Conservation (phyloP, 352 stramenopile genomes). For the Pythium scleroteichum region DNA sequence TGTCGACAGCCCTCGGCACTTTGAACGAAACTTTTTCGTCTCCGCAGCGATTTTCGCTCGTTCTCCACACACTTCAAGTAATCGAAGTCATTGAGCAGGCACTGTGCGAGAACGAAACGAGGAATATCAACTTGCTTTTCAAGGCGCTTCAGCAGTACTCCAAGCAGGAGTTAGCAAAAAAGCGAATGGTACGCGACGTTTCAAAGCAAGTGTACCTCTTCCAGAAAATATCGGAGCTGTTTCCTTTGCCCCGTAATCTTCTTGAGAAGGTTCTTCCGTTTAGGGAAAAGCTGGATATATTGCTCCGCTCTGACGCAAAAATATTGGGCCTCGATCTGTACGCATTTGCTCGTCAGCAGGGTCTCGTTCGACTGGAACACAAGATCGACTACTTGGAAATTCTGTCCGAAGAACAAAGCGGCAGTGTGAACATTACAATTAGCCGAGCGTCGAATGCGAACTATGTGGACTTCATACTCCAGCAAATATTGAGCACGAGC, state of each 20-base stretch:
- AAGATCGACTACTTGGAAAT: constrained; percentile 75
- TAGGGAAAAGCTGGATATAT: constrained; percentile 55
- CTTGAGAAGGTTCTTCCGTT: constrained; percentile 37
- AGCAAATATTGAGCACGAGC: constrained; percentile 61
- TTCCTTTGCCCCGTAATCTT: constrained; percentile 41
- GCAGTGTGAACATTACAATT: constrained; percentile 55
- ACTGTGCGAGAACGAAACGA: constrained; percentile 38
- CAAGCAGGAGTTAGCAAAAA: constrained; percentile 52
- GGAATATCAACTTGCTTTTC: constrained; percentile 35
- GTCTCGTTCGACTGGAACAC: constrained; percentile 64
- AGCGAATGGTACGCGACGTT: constrained; percentile 40
- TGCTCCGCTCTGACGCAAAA: constrained; percentile 72
- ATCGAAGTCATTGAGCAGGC: constrained; percentile 54
- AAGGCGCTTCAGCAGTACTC: constrained; percentile 53
- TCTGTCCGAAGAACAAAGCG: constrained; percentile 57
- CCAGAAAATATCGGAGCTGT: constrained; percentile 43
- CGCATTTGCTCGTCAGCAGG: constrained; percentile 43
- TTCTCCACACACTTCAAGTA: constrained; percentile 66
- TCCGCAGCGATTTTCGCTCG: constrained; percentile 63
- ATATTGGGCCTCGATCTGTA: constrained; percentile 71
- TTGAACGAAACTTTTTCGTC: constrained; percentile 51
- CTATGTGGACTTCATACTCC: constrained; percentile 70
- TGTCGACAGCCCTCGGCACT: constrained; percentile 40
- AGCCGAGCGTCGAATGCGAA: constrained; percentile 58
- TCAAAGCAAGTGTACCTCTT: constrained; percentile 50